Percentiles rank a stretch among this genome's conserved stretches.
These are phyloP conservation scores for Torulaspora indica DNA, from an alignment of 805 yeast species.

Conservation along the genomic window DNA sequence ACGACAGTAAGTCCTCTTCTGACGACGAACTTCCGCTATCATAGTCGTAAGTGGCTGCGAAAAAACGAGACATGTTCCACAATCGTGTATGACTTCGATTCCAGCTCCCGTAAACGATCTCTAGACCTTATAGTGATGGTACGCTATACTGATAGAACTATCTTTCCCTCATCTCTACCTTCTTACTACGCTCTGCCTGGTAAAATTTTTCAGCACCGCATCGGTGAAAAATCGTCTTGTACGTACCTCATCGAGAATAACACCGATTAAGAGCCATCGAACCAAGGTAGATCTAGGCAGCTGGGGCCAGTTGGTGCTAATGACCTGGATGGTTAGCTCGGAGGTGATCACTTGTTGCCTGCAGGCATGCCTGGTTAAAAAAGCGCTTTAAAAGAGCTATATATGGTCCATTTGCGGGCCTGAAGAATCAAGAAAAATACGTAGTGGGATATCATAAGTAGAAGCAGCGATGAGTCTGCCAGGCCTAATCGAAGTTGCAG, in stretches of 20 bases:
- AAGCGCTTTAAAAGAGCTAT: conserved; percentile 2
- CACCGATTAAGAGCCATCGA: neutral
- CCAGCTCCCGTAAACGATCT: neutral
- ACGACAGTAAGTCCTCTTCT: conserved; percentile 43
- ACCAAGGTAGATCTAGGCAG: too few species aligned
- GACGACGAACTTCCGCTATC: conserved; percentile 43
- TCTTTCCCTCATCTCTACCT: conserved; percentile 9
- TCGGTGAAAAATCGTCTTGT: neutral
- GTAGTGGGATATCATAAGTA: conserved; percentile 1
- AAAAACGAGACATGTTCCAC: conserved; percentile 79
- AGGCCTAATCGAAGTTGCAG: conserved; percentile 42
- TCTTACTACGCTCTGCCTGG: neutral
- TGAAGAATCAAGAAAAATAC: neutral
- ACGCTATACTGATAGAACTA: neutral
- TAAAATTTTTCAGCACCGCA: conserved; percentile 1
- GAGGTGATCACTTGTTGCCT: too few species aligned
- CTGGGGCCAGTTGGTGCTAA: too few species aligned
- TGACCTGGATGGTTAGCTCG: too few species aligned
- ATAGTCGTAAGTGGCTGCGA: conserved; percentile 50
- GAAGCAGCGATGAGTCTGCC: too few species aligned
- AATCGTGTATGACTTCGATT: conserved; percentile 5
- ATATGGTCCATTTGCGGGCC: neutral
- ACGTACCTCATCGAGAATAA: neutral
- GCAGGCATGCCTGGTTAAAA: neutral
- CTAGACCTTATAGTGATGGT: neutral